These are phyloP conservation scores for Amylocarpus encephaloides DNA, from an alignment of 2,329 filamentous ascomycete species.

Conservation along the genomic window DNA sequence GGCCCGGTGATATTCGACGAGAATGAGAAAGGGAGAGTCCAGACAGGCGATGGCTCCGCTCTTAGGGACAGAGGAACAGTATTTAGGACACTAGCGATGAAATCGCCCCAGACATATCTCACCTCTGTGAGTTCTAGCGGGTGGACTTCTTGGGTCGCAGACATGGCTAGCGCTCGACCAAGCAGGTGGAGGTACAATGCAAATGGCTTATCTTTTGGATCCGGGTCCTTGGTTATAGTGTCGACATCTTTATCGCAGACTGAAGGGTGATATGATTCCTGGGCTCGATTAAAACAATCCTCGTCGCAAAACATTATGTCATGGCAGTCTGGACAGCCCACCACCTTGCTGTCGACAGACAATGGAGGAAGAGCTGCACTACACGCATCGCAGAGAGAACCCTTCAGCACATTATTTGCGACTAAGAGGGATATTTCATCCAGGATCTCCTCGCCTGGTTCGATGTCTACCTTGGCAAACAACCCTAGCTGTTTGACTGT, in stretches of 20 bases:
- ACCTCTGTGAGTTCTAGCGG: conserved; percentile 59
- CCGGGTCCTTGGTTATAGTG: conserved; percentile 57
- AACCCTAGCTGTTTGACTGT: conserved; percentile 77
- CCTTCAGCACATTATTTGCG: conserved; percentile 81
- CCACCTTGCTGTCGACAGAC: conserved; percentile 38
- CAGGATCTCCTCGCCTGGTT: conserved; percentile 69
- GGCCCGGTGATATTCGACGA: conserved; percentile 67
- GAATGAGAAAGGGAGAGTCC: conserved; percentile 74
- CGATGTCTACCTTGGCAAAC: conserved; percentile 78
- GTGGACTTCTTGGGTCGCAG: conserved; percentile 52
- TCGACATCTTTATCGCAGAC: conserved; percentile 63
- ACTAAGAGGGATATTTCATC: conserved; percentile 81
- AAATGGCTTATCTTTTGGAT: conserved; percentile 52
- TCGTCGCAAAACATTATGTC: conserved; percentile 62
- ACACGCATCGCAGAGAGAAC: conserved; percentile 84
- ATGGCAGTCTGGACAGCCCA: conserved; percentile 54
- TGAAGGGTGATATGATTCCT: conserved; percentile 55
- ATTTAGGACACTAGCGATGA: conserved; percentile 47
- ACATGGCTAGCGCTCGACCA: conserved; percentile 56
- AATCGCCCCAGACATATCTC: conserved; percentile 66
- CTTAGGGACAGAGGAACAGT: conserved; percentile 48
- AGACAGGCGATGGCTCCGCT: conserved; percentile 51
- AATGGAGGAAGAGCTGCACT: conserved; percentile 64
- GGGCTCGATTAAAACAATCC: conserved; percentile 51
- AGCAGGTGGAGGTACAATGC: conserved; percentile 59